Conservation (phyloP, 2,329 filamentous ascomycete species). For the Fusarium incarnatum region DNA sequence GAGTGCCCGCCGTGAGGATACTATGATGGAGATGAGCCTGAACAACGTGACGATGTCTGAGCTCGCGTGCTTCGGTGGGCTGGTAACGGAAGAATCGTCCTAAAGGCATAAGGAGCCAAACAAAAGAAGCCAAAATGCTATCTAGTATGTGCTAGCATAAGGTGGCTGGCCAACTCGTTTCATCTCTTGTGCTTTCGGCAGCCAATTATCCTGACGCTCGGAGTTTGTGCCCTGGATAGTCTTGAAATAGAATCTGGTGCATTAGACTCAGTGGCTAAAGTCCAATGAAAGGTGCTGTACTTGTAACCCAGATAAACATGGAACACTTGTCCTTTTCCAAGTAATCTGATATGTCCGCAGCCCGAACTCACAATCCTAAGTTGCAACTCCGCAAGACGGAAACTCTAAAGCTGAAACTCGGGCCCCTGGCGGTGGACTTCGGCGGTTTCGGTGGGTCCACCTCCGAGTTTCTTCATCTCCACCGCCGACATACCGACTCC, state of each 20-base stretch:
- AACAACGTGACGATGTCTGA: neutral
- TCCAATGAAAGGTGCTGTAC: neutral
- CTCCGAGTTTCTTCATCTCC: constrained; percentile 23
- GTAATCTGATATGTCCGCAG: neutral
- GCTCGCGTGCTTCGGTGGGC: neutral
- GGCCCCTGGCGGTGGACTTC: constrained; percentile 39
- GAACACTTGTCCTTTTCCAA: neutral
- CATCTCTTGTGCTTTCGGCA: too few species aligned
- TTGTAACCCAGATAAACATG: neutral
- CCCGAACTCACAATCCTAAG: rapidly evolving
- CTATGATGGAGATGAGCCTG: neutral
- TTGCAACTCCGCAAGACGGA: neutral
- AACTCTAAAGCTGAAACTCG: neutral
- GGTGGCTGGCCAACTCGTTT: too few species aligned
- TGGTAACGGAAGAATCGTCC: too few species aligned
- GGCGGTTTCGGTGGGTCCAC: constrained; percentile 43
- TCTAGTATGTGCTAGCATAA: too few species aligned
- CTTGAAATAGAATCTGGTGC: too few species aligned
- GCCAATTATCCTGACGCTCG: too few species aligned
- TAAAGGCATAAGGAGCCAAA: too few species aligned
- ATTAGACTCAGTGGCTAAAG: neutral
- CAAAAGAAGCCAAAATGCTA: too few species aligned
- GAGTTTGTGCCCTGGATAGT: too few species aligned
- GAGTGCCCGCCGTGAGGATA: neutral
- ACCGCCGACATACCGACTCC: constrained; percentile 38